phyloP scores from a whole-genome alignment of 305 asterid species.

The Plantago rigida region DNA sequence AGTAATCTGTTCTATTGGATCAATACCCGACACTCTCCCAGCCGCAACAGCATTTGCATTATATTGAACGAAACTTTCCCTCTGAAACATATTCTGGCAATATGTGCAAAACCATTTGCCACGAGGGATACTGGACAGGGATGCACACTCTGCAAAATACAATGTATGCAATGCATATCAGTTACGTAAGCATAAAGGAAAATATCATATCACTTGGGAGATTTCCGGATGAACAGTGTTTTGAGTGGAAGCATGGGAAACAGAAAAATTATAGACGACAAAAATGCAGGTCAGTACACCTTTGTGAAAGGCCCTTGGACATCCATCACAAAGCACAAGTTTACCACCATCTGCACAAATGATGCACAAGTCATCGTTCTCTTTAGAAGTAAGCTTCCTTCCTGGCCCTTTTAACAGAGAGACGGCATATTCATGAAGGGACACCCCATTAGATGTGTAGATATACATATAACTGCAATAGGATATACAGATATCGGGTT shows the following conservation, averaged over 20 bases:
- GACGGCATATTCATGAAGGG: slow-evolving; percentile 82
- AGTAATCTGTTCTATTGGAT: slow-evolving; percentile 70
- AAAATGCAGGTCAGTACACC: slow-evolving; percentile 38
- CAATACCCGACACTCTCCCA: slow-evolving; percentile 68
- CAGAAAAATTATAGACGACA: slow-evolving; percentile 13
- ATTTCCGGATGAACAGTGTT: neutral
- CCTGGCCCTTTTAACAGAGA: slow-evolving; percentile 58
- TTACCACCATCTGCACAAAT: slow-evolving; percentile 98
- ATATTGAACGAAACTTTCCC: slow-evolving; percentile 61
- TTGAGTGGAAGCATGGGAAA: slow-evolving; percentile 14
- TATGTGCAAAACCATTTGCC: slow-evolving; percentile 95
- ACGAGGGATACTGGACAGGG: slow-evolving; percentile 59
- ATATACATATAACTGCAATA: slow-evolving; percentile 80
- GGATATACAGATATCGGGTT: slow-evolving; percentile 23
- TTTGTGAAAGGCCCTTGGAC: slow-evolving; percentile 98
- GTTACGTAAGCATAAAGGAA: slow-evolving; percentile 14
- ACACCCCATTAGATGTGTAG: slow-evolving; percentile 92
- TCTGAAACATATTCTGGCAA: slow-evolving; percentile 81
- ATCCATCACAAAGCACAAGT: slow-evolving; percentile 95
- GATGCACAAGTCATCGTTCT: slow-evolving; percentile 86
- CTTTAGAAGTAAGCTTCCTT: slow-evolving; percentile 54
- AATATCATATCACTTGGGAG: slow-evolving; percentile 4
- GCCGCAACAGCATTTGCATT: slow-evolving; percentile 90
- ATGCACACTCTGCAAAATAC: slow-evolving; percentile 73
- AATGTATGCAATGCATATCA: slow-evolving; percentile 14